Conservation (phyloP, 2,329 filamentous ascomycete species). For the Exophiala oligosperma region DNA sequence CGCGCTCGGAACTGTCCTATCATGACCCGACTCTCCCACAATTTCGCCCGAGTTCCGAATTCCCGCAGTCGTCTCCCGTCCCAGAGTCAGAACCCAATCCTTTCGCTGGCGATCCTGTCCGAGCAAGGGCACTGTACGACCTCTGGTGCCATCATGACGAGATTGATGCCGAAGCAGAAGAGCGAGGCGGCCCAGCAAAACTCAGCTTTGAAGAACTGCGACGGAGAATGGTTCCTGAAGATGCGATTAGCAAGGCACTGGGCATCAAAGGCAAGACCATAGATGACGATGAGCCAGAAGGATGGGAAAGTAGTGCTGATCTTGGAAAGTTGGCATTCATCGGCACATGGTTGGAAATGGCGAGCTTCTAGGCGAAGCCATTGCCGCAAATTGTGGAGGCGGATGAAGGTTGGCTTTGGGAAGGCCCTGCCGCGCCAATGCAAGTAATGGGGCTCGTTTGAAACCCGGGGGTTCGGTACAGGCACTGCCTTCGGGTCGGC, state of each 20-base stretch:
- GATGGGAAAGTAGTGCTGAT: conserved; percentile 27
- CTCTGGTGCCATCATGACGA: conserved; percentile 56
- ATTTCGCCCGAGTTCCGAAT: conserved; percentile 41
- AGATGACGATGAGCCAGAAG: conserved; percentile 7
- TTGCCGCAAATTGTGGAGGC: no score
- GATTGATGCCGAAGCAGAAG: conserved; percentile 67
- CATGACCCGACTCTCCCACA: conserved; percentile 49
- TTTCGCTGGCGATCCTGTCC: conserved; percentile 10
- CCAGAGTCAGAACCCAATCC: conserved; percentile 34
- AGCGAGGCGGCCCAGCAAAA: conserved; percentile 74
- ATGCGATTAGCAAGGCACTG: conserved; percentile 10
- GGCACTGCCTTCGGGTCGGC: no score
- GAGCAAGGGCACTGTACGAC: conserved; percentile 26
- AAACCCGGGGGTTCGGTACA: no score
- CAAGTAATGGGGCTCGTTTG: no score
- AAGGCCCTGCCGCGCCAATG: no score
- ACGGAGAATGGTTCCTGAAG: conserved; percentile 66
- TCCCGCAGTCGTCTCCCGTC: conserved; percentile 30
- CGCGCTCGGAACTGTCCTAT: neutral
- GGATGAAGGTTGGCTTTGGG: no score
- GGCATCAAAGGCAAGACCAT: conserved; percentile 7
- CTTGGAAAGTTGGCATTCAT: conserved; percentile 56
- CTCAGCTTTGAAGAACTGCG: conserved; percentile 80
- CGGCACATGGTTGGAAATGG: conserved; percentile 85
- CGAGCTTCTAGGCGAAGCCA: conserved; percentile 49